These are phyloP conservation scores for Candida mesenterica DNA, from an alignment of 1,139 yeast species.

Conservation along the genomic window DNA sequence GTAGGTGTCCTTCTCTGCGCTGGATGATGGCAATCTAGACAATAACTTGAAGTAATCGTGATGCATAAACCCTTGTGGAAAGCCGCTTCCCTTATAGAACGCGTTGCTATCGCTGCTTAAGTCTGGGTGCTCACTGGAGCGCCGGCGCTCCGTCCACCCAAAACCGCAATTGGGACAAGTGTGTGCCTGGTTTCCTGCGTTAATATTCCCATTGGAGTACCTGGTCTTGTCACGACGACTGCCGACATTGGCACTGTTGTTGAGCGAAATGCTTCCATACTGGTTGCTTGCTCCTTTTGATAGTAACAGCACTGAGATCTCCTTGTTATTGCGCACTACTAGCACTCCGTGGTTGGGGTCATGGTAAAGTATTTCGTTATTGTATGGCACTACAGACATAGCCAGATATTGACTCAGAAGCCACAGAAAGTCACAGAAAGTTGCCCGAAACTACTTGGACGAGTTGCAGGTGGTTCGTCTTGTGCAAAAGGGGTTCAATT, in stretches of 20 bases:
- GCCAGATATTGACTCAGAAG: constrained; percentile 1
- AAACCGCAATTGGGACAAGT: constrained; percentile 49
- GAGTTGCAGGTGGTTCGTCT: no score
- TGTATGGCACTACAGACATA: constrained; percentile 46
- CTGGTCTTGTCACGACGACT: not conserved
- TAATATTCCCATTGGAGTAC: not conserved
- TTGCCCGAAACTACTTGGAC: no score
- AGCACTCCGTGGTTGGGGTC: constrained; percentile 42
- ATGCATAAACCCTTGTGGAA: constrained; percentile 30
- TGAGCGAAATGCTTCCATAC: constrained; percentile 1
- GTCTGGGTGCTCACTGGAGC: constrained; percentile 2
- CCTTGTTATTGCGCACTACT: constrained; percentile 43
- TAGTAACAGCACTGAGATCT: constrained; percentile 39
- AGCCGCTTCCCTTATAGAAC: constrained; percentile 1
- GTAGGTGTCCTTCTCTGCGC: not conserved
- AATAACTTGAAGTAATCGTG: constrained; percentile 41
- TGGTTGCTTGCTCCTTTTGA: constrained; percentile 11
- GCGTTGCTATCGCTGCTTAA: not conserved
- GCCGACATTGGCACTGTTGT: not conserved
- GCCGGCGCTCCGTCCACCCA: constrained; percentile 18
- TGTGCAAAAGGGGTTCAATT: no score
- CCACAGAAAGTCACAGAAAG: no score
- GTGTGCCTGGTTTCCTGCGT: constrained; percentile 3
- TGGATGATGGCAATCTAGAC: constrained; percentile 25
- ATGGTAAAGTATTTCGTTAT: constrained; percentile 35